Evolutionary conservation across 2,329 filamentous ascomycete species (phyloP).

Genomic region (Elsinoe perseae): DNA sequence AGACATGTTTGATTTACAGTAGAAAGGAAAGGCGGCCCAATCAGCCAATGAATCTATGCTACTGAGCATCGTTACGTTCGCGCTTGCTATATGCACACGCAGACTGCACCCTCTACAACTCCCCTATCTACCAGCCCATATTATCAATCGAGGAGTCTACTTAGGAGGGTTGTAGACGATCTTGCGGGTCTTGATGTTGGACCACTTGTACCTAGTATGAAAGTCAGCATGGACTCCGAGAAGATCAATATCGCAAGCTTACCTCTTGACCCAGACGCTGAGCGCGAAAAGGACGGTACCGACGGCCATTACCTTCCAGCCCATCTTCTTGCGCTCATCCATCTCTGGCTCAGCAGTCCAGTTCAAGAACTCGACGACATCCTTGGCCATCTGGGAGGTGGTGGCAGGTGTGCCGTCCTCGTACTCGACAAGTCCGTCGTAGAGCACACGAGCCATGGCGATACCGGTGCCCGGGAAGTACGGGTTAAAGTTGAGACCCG

Average conservation of each 20-base stretch:
- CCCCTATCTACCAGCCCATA: neutral
- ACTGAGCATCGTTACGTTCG: conserved; percentile 8
- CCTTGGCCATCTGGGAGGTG: conserved; percentile 99
- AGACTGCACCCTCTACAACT: neutral
- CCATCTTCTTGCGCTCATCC: conserved; percentile 99
- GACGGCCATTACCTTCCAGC: conserved; percentile 86
- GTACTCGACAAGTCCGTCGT: conserved; percentile 95
- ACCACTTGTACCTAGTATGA: conserved; percentile 76
- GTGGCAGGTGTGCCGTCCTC: conserved; percentile 92
- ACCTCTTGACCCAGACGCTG: conserved; percentile 94
- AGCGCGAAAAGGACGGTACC: conserved; percentile 71
- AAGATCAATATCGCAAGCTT: conserved; percentile 21
- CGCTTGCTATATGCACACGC: conserved; percentile 1
- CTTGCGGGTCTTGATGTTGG: conserved; percentile 91
- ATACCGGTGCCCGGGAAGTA: conserved; percentile 99
- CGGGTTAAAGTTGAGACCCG: conserved; percentile 98
- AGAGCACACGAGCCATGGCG: conserved; percentile 96
- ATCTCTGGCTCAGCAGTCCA: conserved; percentile 98
- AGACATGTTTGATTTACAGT: conserved; percentile 12
- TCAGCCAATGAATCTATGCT: conserved; percentile 7
- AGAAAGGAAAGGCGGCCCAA: neutral
- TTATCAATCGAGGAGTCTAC: neutral
- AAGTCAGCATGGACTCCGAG: conserved; percentile 24
- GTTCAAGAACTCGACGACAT: conserved; percentile 97
- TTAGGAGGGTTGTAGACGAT: conserved; percentile 72